Evolutionary conservation across 306 rosid species (phyloP).

Genomic region (Alnus glutinosa): DNA sequence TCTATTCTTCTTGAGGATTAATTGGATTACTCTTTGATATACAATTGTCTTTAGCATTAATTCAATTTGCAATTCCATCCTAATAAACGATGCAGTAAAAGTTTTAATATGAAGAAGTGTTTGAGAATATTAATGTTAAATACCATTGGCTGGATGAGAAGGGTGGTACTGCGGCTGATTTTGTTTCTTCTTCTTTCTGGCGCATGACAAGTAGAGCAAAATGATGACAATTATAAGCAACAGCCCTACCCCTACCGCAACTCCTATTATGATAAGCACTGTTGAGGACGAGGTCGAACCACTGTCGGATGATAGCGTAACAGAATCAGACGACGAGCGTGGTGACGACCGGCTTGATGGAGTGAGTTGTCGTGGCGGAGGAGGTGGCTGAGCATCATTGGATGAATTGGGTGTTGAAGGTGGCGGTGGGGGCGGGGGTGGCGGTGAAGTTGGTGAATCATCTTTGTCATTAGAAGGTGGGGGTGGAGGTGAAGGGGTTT

Average conservation of each 20-base stretch:
- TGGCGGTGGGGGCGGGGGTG: constrained; percentile 6
- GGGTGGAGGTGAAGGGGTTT: constrained; percentile 11
- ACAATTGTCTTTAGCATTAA: not conserved
- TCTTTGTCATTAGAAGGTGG: not conserved
- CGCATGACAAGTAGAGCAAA: constrained; percentile 25
- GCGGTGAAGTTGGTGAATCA: not conserved
- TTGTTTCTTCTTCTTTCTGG: constrained; percentile 46
- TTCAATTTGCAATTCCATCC: not conserved
- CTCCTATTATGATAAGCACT: constrained; percentile 44
- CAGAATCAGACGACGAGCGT: constrained; percentile 1
- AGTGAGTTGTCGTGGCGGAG: constrained; percentile 29
- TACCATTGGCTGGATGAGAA: constrained; percentile 30
- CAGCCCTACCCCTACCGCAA: constrained; percentile 50
- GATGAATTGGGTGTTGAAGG: not conserved
- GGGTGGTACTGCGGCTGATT: constrained; percentile 27
- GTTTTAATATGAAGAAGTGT: not conserved
- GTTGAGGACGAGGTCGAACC: not conserved
- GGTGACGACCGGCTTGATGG: constrained; percentile 6
- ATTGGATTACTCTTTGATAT: not conserved
- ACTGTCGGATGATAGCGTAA: not conserved
- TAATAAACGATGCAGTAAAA: not conserved
- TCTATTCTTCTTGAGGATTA: not conserved
- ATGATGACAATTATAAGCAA: constrained; percentile 32
- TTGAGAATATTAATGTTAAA: not conserved
- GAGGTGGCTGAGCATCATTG: constrained; percentile 9